Conservation (phyloP, 495 filamentous ascomycete genomes). For the Apodospora peruviana region DNA sequence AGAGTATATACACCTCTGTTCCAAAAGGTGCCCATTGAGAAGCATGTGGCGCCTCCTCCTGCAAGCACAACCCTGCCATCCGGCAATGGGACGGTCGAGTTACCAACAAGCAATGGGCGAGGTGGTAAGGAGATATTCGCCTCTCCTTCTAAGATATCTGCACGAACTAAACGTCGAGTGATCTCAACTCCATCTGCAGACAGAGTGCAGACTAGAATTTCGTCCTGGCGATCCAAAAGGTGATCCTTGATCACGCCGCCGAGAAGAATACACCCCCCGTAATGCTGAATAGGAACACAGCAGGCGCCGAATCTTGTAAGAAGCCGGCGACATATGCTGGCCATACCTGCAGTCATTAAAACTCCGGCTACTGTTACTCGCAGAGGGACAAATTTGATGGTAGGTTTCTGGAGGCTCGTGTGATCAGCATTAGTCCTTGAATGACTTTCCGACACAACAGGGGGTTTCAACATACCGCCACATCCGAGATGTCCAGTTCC, state of each 20-base stretch:
- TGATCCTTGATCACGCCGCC: conserved; percentile 45
- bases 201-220: conserved; percentile 20
- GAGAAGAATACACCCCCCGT: conserved; percentile 26
- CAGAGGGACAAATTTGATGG: conserved; percentile 10
- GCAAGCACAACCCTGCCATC: conserved; percentile 51
- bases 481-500: conserved; percentile 31
- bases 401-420: conserved; percentile 23
- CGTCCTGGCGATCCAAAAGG: conserved; percentile 25
- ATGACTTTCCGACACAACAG: too few species aligned
- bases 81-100: conserved; percentile 35
- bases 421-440: too few species aligned
- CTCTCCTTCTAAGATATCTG: not conserved
- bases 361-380: not conserved
- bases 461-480: conserved; percentile 15
- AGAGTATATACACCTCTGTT: conserved; percentile 24
- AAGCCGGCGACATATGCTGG: conserved; percentile 6
- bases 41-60: conserved; percentile 84
- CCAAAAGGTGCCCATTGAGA: conserved; percentile 59
- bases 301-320: conserved; percentile 26
- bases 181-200: conserved; percentile 3
- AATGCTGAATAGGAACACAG: conserved; percentile 9
- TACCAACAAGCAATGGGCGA: conserved; percentile 63
- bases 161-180: conserved; percentile 1
- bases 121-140: too few species aligned
- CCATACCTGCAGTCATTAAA: too few species aligned